Evolutionary conservation across 163 green algal species (phyloP).

Genomic region (Chlorella variabilis): DNA sequence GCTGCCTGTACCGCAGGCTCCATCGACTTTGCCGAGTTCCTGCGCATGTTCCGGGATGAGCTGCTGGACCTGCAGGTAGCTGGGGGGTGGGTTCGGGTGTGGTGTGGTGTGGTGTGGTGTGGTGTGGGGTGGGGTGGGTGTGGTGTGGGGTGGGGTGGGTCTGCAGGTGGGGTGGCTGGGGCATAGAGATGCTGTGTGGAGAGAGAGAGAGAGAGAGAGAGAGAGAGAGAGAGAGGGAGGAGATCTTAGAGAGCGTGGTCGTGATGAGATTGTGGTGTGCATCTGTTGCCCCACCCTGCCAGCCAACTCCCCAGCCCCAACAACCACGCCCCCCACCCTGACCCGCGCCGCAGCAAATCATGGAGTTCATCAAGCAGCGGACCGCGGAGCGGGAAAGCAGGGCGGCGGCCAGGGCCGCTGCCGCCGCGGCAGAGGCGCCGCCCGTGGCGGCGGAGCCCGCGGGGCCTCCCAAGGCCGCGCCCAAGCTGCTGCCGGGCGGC

Average conservation of each 20-base stretch:
- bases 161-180: no score
- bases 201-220: no score
- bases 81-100: neutral
- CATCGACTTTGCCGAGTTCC: slow-evolving; percentile 70
- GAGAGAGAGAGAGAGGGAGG: no score
- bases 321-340: no score
- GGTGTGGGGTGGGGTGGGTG: no score
- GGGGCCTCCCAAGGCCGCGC: neutral
- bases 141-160: no score
- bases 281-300: no score
- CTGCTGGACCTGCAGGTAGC: slow-evolving; percentile 57
- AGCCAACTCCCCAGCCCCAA: no score
- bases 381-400: slow-evolving; percentile 1
- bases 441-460: neutral
- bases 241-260: no score
- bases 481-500: slow-evolving; percentile 38
- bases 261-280: no score
- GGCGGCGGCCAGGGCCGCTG: neutral
- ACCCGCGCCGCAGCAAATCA: slow-evolving; percentile 30
- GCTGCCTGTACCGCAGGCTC: slow-evolving; percentile 23
- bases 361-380: slow-evolving; percentile 50
- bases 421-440: neutral
- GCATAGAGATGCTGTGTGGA: no score
- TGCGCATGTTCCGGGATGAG: slow-evolving; percentile 61
- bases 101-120: no score